phyloP scores from a whole-genome alignment of 2,329 filamentous ascomycete species.

The Xylariaceae sp. region DNA sequence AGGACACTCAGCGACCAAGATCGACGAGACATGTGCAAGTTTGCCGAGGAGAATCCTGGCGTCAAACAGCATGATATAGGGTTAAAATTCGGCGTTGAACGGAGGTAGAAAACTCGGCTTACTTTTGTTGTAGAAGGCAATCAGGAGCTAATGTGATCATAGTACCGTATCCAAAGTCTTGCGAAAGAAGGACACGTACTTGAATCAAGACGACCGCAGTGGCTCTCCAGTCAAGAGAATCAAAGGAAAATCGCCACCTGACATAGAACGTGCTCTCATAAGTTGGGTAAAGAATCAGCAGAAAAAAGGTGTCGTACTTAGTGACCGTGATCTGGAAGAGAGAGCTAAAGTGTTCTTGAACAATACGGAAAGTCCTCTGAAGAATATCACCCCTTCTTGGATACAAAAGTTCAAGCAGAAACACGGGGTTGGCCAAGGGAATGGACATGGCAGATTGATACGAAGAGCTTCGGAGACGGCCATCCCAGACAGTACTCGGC shows the following conservation, averaged over 20 bases:
- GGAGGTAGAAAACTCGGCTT: constrained; percentile 65
- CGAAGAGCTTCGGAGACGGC: constrained; percentile 64
- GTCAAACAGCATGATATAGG: constrained; percentile 97
- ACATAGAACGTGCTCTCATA: constrained; percentile 85
- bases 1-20: constrained; percentile 90
- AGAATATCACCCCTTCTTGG: constrained; percentile 72
- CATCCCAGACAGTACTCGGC: constrained; percentile 62
- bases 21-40: constrained; percentile 88
- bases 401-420: constrained; percentile 95
- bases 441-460: constrained; percentile 46
- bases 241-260: constrained; percentile 76
- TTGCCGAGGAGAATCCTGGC: constrained; percentile 82
- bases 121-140: constrained; percentile 6
- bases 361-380: constrained; percentile 67
- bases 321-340: constrained; percentile 77
- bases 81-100: constrained; percentile 88
- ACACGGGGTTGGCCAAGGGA: constrained; percentile 60
- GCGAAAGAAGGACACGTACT: constrained; percentile 89
- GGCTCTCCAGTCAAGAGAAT: constrained; percentile 75
- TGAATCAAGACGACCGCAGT: constrained; percentile 74
- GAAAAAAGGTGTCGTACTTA: constrained; percentile 68
- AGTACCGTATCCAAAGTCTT: constrained; percentile 99
- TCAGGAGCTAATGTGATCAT: constrained; percentile 29
- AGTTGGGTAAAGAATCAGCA: constrained; percentile 84
- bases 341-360: constrained; percentile 78